Conservation (phyloP, 2,329 filamentous ascomycete genomes). For the Exophiala viscosa region DNA sequence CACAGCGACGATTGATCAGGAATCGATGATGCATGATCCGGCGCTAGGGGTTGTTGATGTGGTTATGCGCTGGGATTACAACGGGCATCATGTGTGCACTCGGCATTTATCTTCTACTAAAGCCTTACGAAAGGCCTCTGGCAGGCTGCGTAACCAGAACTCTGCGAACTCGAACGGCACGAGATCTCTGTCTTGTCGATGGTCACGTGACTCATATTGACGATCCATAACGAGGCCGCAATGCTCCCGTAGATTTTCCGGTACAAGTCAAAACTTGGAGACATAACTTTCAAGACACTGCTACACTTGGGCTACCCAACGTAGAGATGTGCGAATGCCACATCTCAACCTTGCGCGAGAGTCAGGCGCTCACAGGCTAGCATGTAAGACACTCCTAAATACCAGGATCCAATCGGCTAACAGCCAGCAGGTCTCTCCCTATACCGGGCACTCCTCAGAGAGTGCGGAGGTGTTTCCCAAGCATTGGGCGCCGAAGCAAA, state of each 20-base stretch:
- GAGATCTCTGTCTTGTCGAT: too few species aligned
- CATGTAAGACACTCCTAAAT: conserved; percentile 35
- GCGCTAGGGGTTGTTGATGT: conserved; percentile 4
- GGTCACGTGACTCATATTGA: too few species aligned
- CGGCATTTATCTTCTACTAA: too few species aligned
- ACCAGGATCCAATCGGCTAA: neutral
- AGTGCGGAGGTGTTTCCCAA: conserved; percentile 35
- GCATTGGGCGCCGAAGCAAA: conserved; percentile 18
- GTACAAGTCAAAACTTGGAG: neutral
- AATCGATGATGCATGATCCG: conserved; percentile 20
- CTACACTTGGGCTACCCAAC: neutral
- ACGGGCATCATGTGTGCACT: conserved; percentile 22
- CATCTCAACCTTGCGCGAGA: conserved; percentile 33
- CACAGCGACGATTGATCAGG: conserved; percentile 19
- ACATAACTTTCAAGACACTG: neutral
- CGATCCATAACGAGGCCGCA: too few species aligned
- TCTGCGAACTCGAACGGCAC: too few species aligned
- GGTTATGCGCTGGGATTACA: conserved; percentile 4
- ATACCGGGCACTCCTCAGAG: conserved; percentile 44
- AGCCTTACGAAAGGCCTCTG: neutral
- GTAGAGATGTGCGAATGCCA: conserved; percentile 36
- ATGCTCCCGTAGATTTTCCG: too few species aligned
- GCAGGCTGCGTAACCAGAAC: neutral
- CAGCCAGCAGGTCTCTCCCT: conserved; percentile 39
- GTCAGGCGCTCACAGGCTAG: conserved; percentile 43